phyloP scores from a whole-genome alignment of 129 eudicot genomes.

The Apium graveolens region DNA sequence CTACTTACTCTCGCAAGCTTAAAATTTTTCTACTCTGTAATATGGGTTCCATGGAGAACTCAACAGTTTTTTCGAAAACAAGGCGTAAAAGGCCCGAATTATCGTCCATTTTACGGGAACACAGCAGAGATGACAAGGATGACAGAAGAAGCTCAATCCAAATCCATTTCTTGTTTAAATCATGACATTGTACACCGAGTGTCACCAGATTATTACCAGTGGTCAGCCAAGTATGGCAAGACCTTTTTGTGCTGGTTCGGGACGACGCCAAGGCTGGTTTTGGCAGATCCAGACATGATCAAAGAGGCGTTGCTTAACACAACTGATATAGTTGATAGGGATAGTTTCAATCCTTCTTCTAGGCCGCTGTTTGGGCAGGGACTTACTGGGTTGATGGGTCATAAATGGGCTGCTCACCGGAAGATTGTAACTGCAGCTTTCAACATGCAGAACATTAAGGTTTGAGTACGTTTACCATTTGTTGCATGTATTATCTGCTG shows the following conservation, averaged over 20 bases:
- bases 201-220: slow-evolving; percentile 22
- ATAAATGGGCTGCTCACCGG: slow-evolving; percentile 35
- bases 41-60: slow-evolving; percentile 26
- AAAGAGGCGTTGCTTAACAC: slow-evolving; percentile 11
- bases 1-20: background rate
- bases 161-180: slow-evolving; percentile 5
- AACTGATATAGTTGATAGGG: slow-evolving; percentile 13
- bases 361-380: slow-evolving; percentile 29
- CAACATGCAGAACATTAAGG: slow-evolving; percentile 31
- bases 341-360: slow-evolving; percentile 21
- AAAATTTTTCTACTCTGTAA: slow-evolving; percentile 13
- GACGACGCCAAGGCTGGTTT: slow-evolving; percentile 14
- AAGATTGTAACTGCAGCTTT: slow-evolving; percentile 27
- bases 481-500: too few species aligned
- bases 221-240: slow-evolving; percentile 28
- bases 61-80: slow-evolving; percentile 18
- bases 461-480: too few species aligned
- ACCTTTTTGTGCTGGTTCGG: slow-evolving; percentile 39
- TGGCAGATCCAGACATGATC: slow-evolving; percentile 36
- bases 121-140: slow-evolving; percentile 17
- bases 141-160: slow-evolving; percentile 5
- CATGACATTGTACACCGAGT: slow-evolving; percentile 23
- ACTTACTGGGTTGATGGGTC: slow-evolving; percentile 25
- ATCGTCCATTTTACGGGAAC: slow-evolving; percentile 27
- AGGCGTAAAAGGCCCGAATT: slow-evolving; percentile 28